Evolutionary conservation across 2,329 filamentous ascomycete species (phyloP).

Genomic region (Aspergillus fijiensis): DNA sequence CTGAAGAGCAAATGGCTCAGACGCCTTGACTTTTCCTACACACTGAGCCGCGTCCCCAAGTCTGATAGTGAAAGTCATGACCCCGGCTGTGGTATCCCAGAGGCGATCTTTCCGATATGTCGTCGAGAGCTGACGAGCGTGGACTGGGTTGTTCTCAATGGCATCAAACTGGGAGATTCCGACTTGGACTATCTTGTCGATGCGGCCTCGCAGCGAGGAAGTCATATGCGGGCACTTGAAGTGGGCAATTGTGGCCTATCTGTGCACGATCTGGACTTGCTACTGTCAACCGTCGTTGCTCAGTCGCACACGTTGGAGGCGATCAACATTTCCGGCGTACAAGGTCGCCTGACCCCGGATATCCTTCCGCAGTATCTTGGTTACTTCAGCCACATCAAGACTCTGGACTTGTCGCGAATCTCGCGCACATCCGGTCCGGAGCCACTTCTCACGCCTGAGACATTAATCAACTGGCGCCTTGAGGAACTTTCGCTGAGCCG

Average conservation of each 20-base stretch:
- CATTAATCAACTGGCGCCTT: conserved; percentile 65
- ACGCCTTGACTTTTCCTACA: conserved; percentile 65
- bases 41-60: conserved; percentile 57
- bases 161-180: conserved; percentile 67
- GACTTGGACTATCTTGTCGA: conserved; percentile 67
- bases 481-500: conserved; percentile 66
- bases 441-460: conserved; percentile 65
- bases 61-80: conserved; percentile 53
- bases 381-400: conserved; percentile 65
- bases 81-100: conserved; percentile 66
- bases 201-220: conserved; percentile 64
- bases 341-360: conserved; percentile 62
- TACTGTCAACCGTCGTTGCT: conserved; percentile 62
- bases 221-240: conserved; percentile 67
- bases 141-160: conserved; percentile 68
- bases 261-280: conserved; percentile 53
- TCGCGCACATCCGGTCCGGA: conserved; percentile 63
- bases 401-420: conserved; percentile 65
- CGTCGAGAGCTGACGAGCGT: conserved; percentile 67
- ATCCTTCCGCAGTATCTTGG: conserved; percentile 66
- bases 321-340: conserved; percentile 66
- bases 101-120: conserved; percentile 67
- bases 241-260: conserved; percentile 60
- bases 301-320: conserved; percentile 68
- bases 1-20: conserved; percentile 64